Base-by-base conservation (phyloP, 805 yeast genomes). In the Schwanniomyces pseudopolymorphus region DNA sequence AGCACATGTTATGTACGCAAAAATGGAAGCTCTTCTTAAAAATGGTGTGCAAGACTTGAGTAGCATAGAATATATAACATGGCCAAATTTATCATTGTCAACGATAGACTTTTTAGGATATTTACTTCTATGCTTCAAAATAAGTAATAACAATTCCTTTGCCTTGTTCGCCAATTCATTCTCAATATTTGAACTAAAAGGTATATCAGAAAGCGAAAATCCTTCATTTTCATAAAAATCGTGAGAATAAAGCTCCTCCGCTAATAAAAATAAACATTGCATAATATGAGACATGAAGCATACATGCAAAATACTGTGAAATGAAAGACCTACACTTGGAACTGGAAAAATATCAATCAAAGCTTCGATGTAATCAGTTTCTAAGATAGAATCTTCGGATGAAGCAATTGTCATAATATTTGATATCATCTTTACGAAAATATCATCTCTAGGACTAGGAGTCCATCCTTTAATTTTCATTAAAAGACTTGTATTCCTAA, bases 1-100 rank as follows among this genome's bases (percentile, higher is more conserved):
- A 1, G 86, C 83, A 61, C 83, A 80, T 33, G 69, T 63, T 21
- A 81, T 78, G 57, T 64, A 73, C 0, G 82, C 70, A 54, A 78
- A 81, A 5, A 87, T 77, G 5, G 85, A 77, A 13, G 81, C 69
- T 53, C 80, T 77, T 51, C 95, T 71, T 44, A 87, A 67, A 52
- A 84, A 87, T 17, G 90, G 89, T 0, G 85, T 78, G 7, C 76
- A 60, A 1, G 83, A 63, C 54, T 79, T 81, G n/a, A 76, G 59
- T 17, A 84, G 39, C 79, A 85, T 72, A 0, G 84, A 69, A 54
- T 73, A 81, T 2, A 84, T 50, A 1, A 78, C 67, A 25, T 59
- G 44, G 0, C 80, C 72, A 46, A 74, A 66, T 9, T 48, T 55
- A 33, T 62, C 57, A 21, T 59, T 44, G 2, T 47, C 45, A 3